Evolutionary conservation across 331 rosid species (phyloP), one percentile per base, ranked within the genome.

Genomic region (Acacia pycnantha): DNA sequence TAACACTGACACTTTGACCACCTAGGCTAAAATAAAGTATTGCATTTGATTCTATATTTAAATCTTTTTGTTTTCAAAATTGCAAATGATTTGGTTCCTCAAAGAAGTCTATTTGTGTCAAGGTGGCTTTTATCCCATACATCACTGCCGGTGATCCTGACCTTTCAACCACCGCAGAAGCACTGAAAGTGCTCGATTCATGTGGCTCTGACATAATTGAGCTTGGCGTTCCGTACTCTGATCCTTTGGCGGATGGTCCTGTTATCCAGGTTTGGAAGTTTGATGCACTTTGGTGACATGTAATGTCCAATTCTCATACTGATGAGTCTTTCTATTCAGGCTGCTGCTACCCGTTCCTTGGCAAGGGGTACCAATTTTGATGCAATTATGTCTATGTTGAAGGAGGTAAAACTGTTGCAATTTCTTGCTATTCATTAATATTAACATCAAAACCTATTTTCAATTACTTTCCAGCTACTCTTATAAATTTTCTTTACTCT

Each of bases 231-330:
- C 99, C 98, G 0, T 95, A 95, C 83, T 93, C 99, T 19, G 98
- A 95, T 87, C 98, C 99, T 80, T 86, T 95, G 88, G 99, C 99
- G 6, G 99, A 95, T 87, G 99, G 99, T 77, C 99, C 98, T 44
- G 97, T 93, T 84, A 95, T 95, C 83, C 99, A 95, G 99, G 99
- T 95, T 81, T 40, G 71, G 26, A 53, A 53, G 29, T 77, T 59
- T 61, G 26, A 50, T 62, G 44, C 35, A 6, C 81, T 79, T 59
- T 80, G 33, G 29, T 26, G 31, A 82, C 31, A 64, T 43, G 35
- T 71, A 77, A 13, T 77, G 21, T 68, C 53, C 65, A 68, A 35
- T 81, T 74, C 80, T 77, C 84, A 81, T 83, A 78, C 79, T 84
- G 70, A 73, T 40, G 56, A 46, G 70, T 83, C 53, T 54, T 56